These are phyloP conservation scores for Rhizopogon rudus DNA, from an alignment of 768 basidiomycete species.

Conservation along the genomic window DNA sequence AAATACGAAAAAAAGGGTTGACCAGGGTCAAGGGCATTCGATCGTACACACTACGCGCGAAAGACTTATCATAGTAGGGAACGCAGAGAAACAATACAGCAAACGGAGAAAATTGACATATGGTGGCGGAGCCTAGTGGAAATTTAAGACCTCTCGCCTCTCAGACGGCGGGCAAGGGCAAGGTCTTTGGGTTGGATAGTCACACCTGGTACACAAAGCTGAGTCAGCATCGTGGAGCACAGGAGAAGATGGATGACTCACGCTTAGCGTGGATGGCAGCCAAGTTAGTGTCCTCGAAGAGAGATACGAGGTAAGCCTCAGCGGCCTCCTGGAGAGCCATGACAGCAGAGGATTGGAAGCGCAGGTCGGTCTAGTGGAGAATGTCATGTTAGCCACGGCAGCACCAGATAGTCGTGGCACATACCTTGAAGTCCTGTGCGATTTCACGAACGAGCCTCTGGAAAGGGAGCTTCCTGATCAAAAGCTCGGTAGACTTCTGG, in stretches of 20 bases:
- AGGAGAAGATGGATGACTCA: conserved; percentile 17
- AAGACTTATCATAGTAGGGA: conserved; percentile 18
- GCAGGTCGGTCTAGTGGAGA: conserved; percentile 66
- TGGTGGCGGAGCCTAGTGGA: neutral
- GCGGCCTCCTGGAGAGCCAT: conserved; percentile 93
- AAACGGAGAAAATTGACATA: conserved; percentile 2
- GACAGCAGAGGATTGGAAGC: conserved; percentile 95
- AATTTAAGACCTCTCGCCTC: conserved; percentile 75
- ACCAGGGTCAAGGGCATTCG: conserved; percentile 4
- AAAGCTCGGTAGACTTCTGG: conserved; percentile 98
- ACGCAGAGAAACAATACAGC: conserved; percentile 12
- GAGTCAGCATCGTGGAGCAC: conserved; percentile 8
- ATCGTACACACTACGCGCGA: conserved; percentile 27
- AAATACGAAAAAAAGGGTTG: neutral
- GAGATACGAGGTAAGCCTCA: conserved; percentile 83
- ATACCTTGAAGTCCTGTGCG: conserved; percentile 93
- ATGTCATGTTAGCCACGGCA: neutral
- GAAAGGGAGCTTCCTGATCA: conserved; percentile 99
- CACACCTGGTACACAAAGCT: conserved; percentile 33
- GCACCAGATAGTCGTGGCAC: conserved; percentile 8
- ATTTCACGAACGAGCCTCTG: conserved; percentile 97
- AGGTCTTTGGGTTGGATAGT: conserved; percentile 86
- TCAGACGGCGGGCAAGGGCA: conserved; percentile 79
- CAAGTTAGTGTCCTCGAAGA: conserved; percentile 89
- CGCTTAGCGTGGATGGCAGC: conserved; percentile 89